phyloP scores from a whole-genome alignment of 2,329 filamentous ascomycete species.

The Diaporthe nobilis region DNA sequence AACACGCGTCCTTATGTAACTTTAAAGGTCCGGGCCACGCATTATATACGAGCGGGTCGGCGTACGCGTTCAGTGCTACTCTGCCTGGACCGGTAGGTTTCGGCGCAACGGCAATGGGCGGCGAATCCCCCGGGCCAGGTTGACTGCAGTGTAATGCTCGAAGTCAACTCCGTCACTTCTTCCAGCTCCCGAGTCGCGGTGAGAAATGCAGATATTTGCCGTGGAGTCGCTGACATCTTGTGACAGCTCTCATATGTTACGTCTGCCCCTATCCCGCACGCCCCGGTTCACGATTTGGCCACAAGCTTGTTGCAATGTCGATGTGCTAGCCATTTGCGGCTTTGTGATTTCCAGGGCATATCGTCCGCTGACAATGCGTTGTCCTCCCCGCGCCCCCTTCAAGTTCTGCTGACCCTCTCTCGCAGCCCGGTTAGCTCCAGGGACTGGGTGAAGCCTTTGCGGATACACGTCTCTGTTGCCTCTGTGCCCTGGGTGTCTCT shows the following conservation, averaged over 20 bases:
- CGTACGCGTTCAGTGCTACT: constrained; percentile 24
- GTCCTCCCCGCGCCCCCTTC: neutral
- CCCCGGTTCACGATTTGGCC: neutral
- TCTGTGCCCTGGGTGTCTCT: neutral
- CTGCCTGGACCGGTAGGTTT: constrained; percentile 5
- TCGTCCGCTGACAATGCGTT: neutral
- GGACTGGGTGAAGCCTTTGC: neutral
- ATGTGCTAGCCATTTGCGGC: neutral
- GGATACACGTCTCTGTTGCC: neutral
- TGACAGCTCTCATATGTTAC: neutral
- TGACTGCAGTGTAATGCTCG: neutral
- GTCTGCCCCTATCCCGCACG: neutral
- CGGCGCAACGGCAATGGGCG: neutral
- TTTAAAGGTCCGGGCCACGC: constrained; percentile 19
- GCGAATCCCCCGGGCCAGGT: neutral
- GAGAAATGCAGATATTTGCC: neutral
- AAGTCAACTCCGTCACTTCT: neutral
- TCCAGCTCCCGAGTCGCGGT: neutral
- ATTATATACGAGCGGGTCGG: constrained; percentile 3
- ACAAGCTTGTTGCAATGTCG: neutral
- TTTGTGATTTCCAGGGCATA: neutral
- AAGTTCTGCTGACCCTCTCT: neutral
- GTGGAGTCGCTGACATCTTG: neutral
- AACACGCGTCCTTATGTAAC: constrained; percentile 13
- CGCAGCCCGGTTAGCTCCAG: neutral